phyloP scores from a whole-genome alignment of 345 rosid species.

The rapeseed (Brassica napus) region Da-Ae NC_063452.1:8265501-8266000 shows the following conservation, averaged over 20 bases:
- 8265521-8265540: conserved; percentile 75
- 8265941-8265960: background rate
- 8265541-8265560: conserved; percentile 98
- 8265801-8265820: background rate
- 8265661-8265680: conserved; percentile 48
- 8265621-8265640: conserved; percentile 76
- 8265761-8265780: conserved; percentile 38
- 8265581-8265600: conserved; percentile 84
- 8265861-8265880: background rate
- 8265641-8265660: conserved; percentile 42
- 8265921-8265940: background rate
- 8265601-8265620: conserved; percentile 66
- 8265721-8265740: background rate
- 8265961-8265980: too few species aligned
- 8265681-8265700: background rate
- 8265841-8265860: background rate
- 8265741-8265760: background rate
- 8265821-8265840: background rate
- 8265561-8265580: conserved; percentile 79
- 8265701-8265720: background rate
- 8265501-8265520: conserved; percentile 49
- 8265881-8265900: background rate
- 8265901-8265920: background rate
- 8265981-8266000: too few species aligned
- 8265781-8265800: background rate